Percentiles rank a stretch among this genome's conserved stretches.
Conservation (phyloP, 139 green algal genomes). For the Chlamydomonas eustigma region DNA sequence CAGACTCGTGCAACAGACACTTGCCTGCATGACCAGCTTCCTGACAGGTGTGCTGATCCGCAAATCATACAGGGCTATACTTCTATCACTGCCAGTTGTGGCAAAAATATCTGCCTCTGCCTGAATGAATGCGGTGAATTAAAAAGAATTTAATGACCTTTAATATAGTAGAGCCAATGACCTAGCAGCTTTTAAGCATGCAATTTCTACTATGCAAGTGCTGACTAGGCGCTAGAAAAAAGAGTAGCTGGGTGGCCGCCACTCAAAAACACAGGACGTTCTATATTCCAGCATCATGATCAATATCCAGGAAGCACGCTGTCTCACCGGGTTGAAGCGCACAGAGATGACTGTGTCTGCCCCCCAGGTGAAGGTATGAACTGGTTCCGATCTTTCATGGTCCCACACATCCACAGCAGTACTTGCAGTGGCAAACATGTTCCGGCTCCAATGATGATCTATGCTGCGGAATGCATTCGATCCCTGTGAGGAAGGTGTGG, state of each 20-base stretch:
- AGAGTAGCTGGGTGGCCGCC: too few relatives aligned
- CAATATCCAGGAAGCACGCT: too few relatives aligned
- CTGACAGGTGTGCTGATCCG: conserved; percentile 73
- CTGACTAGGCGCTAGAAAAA: too few relatives aligned
- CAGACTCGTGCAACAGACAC: not conserved
- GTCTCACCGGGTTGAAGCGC: conserved; percentile 87
- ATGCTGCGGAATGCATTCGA: conserved; percentile 65
- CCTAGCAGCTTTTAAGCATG: too few relatives aligned
- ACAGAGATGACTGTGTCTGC: conserved; percentile 80
- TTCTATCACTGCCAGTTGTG: conserved; percentile 83
- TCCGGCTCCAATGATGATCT: conserved; percentile 78
- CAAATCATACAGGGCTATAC: conserved; percentile 93
- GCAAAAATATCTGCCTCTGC: conserved; percentile 89
- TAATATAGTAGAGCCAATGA: too few relatives aligned
- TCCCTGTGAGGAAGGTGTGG: conserved; percentile 22
- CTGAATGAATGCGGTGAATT: conserved; percentile 36
- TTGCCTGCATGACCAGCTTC: conserved; percentile 79
- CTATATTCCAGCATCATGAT: too few relatives aligned
- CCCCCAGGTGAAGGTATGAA: conserved; percentile 87
- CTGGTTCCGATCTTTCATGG: conserved; percentile 75
- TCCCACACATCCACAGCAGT: conserved; percentile 89
- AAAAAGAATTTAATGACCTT: too few relatives aligned
- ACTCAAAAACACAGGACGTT: too few relatives aligned
- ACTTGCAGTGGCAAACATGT: conserved; percentile 82
- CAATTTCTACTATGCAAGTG: too few relatives aligned